phyloP scores from a whole-genome alignment of 2,329 filamentous ascomycete genomes.

The Colletotrichum sansevieriae region DNA sequence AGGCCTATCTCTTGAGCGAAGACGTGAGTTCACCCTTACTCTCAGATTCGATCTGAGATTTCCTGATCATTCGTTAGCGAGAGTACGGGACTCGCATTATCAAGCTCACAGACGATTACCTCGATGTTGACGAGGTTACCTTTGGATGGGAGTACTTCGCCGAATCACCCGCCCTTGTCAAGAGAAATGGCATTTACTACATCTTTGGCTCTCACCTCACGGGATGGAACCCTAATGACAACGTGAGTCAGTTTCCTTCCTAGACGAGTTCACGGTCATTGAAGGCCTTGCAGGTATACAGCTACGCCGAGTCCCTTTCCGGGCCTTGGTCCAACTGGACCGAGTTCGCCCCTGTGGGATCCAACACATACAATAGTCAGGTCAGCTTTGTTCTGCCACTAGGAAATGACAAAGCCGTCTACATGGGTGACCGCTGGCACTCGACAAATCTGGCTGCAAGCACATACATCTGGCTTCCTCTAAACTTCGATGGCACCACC shows the following conservation, averaged over 20 bases:
- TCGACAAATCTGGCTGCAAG: slow-evolving; percentile 69
- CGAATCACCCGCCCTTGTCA: slow-evolving; percentile 74
- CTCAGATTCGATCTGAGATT: not conserved
- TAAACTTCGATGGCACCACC: slow-evolving; percentile 64
- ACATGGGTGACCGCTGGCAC: slow-evolving; percentile 77
- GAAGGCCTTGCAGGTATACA: slow-evolving; percentile 56
- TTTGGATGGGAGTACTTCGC: slow-evolving; percentile 67
- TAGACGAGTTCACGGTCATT: not conserved
- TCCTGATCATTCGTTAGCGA: slow-evolving; percentile 14
- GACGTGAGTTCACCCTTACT: slow-evolving; percentile 59
- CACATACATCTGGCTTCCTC: slow-evolving; percentile 75
- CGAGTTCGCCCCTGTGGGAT: slow-evolving; percentile 68
- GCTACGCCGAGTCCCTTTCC: slow-evolving; percentile 66
- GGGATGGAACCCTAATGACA: slow-evolving; percentile 74
- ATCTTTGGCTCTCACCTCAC: slow-evolving; percentile 73
- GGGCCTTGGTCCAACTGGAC: slow-evolving; percentile 74
- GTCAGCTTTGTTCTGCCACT: slow-evolving; percentile 69
- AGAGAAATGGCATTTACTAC: slow-evolving; percentile 71
- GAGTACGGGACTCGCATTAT: slow-evolving; percentile 60
- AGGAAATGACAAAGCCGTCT: slow-evolving; percentile 60
- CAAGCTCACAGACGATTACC: slow-evolving; percentile 68
- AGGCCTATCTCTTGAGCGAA: slow-evolving; percentile 72
- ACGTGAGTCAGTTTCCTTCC: slow-evolving; percentile 52
- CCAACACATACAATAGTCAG: slow-evolving; percentile 71
- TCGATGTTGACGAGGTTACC: slow-evolving; percentile 61